These are phyloP conservation scores for Silene conica DNA, from an alignment of 148 eudicot genomes.

Conservation along the genomic window DNA sequence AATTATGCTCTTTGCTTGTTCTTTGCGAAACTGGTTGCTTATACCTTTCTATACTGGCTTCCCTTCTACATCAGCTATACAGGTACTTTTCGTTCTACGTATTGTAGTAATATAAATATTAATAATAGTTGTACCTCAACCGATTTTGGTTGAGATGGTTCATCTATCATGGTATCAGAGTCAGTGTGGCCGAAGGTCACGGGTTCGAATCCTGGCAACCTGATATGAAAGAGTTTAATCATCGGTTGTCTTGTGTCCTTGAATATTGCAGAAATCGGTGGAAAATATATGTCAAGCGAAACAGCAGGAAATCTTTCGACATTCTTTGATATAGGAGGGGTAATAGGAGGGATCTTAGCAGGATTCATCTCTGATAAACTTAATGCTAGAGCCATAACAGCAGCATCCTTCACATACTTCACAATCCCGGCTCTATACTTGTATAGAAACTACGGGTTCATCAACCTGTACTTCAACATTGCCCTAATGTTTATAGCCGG, in stretches of 20 bases:
- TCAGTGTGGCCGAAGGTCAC: too few species aligned
- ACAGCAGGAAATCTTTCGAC: slow-evolving; percentile 80
- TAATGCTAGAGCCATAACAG: slow-evolving; percentile 42
- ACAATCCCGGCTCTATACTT: slow-evolving; percentile 70
- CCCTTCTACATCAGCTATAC: slow-evolving; percentile 88
- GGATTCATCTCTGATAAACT: too few species aligned
- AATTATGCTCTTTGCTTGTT: slow-evolving; percentile 79
- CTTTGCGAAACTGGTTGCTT: slow-evolving; percentile 88
- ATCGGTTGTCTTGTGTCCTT: neutral
- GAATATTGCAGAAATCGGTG: slow-evolving; percentile 62
- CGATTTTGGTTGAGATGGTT: too few species aligned
- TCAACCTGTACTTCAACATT: slow-evolving; percentile 48
- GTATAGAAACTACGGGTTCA: slow-evolving; percentile 69
- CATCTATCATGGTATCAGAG: too few species aligned
- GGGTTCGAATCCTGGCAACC: too few species aligned
- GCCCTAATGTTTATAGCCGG: slow-evolving; percentile 64
- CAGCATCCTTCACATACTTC: slow-evolving; percentile 79
- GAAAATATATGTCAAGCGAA: slow-evolving; percentile 61
- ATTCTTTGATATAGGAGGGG: slow-evolving; percentile 29
- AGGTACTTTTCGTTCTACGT: slow-evolving; percentile 33
- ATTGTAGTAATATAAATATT: too few species aligned
- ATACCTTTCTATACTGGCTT: slow-evolving; percentile 28
- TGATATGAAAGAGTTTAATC: too few species aligned
- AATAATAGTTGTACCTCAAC: too few species aligned
- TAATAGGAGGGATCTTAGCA: too few species aligned